phyloP scores from a whole-genome alignment of 768 basidiomycete species.

The Mrakia blollopis region DNA sequence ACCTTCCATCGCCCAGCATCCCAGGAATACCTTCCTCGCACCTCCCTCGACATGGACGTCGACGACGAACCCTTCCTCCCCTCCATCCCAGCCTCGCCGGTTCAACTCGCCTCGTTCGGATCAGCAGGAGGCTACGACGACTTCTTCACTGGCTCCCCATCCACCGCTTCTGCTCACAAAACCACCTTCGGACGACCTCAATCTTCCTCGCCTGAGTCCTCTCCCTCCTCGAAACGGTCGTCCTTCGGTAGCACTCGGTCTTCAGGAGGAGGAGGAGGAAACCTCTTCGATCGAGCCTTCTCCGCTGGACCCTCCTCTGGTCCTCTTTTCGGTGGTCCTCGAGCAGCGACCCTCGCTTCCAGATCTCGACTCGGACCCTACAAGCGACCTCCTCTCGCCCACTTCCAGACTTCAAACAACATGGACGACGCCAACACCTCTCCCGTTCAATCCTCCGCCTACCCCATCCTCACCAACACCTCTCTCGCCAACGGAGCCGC shows the following conservation, averaged over 20 bases:
- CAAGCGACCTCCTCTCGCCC: constrained; percentile 7
- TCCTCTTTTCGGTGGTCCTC: constrained; percentile 7
- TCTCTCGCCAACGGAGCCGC: background rate
- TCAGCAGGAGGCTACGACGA: background rate
- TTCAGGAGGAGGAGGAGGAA: constrained; percentile 1
- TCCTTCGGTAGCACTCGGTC: background rate
- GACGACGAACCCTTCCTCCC: constrained; percentile 6
- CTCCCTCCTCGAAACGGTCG: constrained; percentile 7
- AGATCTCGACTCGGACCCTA: constrained; percentile 12
- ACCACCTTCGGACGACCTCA: constrained; percentile 13
- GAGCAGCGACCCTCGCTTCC: constrained; percentile 10
- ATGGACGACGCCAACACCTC: background rate
- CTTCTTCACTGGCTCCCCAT: constrained; percentile 12
- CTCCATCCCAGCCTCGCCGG: constrained; percentile 11
- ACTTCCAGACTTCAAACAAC: background rate
- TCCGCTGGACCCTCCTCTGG: constrained; percentile 5
- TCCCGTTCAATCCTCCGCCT: background rate
- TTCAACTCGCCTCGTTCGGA: background rate
- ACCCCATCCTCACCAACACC: constrained; percentile 6
- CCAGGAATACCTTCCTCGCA: constrained; percentile 14
- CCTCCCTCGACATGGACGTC: constrained; percentile 19
- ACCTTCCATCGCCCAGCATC: background rate
- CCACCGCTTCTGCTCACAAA: constrained; percentile 19
- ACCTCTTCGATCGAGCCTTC: constrained; percentile 20
- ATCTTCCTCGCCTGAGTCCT: constrained; percentile 8